Evolutionary conservation across 148 eudicot species (phyloP).

Genomic region (Fagopyrum homotropicum): DNA sequence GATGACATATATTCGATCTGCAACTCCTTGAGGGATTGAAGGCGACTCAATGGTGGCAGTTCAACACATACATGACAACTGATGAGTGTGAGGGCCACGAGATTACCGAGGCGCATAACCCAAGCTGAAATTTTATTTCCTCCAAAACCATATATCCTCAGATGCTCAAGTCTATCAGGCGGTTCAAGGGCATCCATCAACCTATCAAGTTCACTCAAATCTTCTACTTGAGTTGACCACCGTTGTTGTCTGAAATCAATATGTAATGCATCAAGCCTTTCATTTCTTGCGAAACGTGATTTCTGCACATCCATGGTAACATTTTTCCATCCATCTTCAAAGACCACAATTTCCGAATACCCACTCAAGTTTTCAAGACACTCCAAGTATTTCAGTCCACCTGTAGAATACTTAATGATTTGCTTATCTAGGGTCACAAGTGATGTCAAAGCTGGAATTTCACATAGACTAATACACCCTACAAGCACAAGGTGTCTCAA

Average conservation of each 20-base stretch:
- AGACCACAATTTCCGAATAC: background rate
- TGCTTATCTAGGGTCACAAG: constrained; percentile 12
- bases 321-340: background rate
- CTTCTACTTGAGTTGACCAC: background rate
- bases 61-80: background rate
- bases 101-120: background rate
- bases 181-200: background rate
- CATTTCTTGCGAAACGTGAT: background rate
- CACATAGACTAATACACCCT: constrained; percentile 1
- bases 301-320: background rate
- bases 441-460: constrained; percentile 15
- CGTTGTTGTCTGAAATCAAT: background rate
- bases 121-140: background rate
- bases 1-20: background rate
- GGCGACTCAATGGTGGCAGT: background rate
- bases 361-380: background rate
- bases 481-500: constrained; percentile 16
- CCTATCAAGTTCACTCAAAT: too few relatives aligned
- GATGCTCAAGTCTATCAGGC: background rate
- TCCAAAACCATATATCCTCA: background rate
- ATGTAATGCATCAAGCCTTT: background rate
- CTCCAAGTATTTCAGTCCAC: background rate
- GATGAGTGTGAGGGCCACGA: background rate
- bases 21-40: background rate
- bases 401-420: background rate